Evolutionary conservation across 768 basidiomycete genomes (phyloP), one percentile per base, ranked within the genome.

Genomic region (Pisolithus sp.): DNA sequence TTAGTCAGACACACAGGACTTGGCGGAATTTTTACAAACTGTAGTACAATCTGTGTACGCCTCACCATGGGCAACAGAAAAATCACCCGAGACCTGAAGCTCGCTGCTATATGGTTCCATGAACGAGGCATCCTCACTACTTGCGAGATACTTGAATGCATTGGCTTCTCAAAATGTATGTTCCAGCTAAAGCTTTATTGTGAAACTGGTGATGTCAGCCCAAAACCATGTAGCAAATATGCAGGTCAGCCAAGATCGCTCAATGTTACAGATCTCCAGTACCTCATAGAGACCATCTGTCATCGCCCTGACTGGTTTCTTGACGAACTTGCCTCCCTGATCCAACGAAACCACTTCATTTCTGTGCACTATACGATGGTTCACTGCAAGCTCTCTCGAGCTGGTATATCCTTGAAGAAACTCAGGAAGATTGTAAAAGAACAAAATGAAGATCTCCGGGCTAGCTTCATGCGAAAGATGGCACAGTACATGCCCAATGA

Each of bases 281-380:
- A 30, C 28, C 59, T 68, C 41, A 52, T 57, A 7, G 26, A 41
- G 2, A 56, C 67, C 18, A 56, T 68, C 23, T 20, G 47, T 4
- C 55, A 56, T 20, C 37, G 53, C 10, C 68, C 66, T 10, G 59
- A 65, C 52, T 69, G 58, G 56, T 73, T 73, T 49, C 58, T 73
- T 1, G 66, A 71, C 50, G 69, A 73, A 48, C 61, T 72, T 21
- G 15, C 26, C 2, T 21, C 46, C 36, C 54, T 58, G 36, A 46
- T 58, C 9, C 21, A 23, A 12, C 41, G 30, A 15, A 70, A 72
- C 50, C 53, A 59, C 0, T 68, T 69, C 57, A 65, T 72, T 39
- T 64, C 68, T 23, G 60, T 67, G 5, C 68, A 71, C 53, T 70
- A 58, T 51, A 54, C 61, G 7, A 71, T 68, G 1, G 65, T 72